Conservation (phyloP, 169 alveolate species). For the Blepharisma undulans region DNA sequence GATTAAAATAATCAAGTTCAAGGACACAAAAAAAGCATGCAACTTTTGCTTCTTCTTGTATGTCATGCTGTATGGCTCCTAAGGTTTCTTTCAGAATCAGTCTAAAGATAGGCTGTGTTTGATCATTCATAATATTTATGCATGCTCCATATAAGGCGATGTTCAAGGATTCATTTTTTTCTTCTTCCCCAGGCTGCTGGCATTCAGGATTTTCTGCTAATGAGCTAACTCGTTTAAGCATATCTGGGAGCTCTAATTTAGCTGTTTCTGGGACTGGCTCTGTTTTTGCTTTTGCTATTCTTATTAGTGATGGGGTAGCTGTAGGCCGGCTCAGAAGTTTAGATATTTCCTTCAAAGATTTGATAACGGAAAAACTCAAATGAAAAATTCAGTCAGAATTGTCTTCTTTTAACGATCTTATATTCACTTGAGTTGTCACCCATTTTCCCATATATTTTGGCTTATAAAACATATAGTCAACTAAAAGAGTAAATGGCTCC, state of each 20-base stretch:
- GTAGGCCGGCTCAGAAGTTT: neutral
- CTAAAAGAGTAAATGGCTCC: neutral
- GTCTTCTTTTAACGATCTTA: neutral
- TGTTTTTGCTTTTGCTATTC: neutral
- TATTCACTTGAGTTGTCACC: neutral
- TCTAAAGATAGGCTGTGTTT: slow-evolving; percentile 17
- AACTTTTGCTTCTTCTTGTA: neutral
- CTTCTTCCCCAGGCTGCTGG: neutral
- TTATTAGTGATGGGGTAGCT: neutral
- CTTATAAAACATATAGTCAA: neutral
- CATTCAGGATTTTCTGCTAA: neutral
- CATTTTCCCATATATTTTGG: neutral
- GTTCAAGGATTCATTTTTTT: neutral
- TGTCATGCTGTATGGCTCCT: neutral
- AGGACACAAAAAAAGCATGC: neutral
- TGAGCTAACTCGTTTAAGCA: neutral
- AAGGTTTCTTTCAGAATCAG: neutral
- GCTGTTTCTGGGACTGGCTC: neutral
- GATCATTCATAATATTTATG: neutral
- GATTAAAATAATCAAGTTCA: slow-evolving; percentile 21
- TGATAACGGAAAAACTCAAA: neutral
- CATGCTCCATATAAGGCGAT: neutral
- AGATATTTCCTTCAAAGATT: neutral
- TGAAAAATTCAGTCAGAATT: neutral
- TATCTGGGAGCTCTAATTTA: neutral